phyloP scores from a whole-genome alignment of 2,329 filamentous ascomycete genomes.

The Colletotrichum simmondsii region DNA sequence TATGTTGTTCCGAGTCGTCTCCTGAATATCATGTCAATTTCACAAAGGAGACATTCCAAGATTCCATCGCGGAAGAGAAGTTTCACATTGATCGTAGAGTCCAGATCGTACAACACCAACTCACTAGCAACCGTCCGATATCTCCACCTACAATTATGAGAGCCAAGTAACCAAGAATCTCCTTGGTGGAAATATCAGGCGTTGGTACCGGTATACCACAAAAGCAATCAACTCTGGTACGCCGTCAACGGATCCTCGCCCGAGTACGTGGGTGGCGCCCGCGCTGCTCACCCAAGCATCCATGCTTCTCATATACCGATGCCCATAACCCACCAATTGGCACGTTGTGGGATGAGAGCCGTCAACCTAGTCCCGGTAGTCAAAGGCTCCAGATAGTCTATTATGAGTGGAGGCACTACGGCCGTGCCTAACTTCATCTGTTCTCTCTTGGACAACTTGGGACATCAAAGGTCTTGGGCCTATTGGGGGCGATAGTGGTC shows the following conservation, averaged over 20 bases:
- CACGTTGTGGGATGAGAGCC: background rate
- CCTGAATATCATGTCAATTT: background rate
- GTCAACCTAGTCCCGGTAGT: conserved; percentile 10
- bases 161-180: conserved; percentile 6
- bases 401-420: background rate
- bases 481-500: background rate
- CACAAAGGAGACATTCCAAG: background rate
- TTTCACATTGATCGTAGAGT: conserved; percentile 24
- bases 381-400: background rate
- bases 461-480: no score
- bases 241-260: background rate
- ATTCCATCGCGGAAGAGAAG: background rate
- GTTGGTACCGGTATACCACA: background rate
- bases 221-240: background rate
- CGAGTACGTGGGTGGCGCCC: background rate
- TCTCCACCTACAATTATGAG: background rate
- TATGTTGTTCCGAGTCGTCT: background rate
- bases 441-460: background rate
- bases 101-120: background rate
- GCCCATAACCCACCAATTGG: conserved; percentile 15
- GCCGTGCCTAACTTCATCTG: background rate
- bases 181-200: conserved; percentile 32
- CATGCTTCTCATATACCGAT: conserved; percentile 6
- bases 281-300: background rate
- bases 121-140: background rate